phyloP scores from a whole-genome alignment of 306 rosid genomes.

The Quercus gilva region DNA sequence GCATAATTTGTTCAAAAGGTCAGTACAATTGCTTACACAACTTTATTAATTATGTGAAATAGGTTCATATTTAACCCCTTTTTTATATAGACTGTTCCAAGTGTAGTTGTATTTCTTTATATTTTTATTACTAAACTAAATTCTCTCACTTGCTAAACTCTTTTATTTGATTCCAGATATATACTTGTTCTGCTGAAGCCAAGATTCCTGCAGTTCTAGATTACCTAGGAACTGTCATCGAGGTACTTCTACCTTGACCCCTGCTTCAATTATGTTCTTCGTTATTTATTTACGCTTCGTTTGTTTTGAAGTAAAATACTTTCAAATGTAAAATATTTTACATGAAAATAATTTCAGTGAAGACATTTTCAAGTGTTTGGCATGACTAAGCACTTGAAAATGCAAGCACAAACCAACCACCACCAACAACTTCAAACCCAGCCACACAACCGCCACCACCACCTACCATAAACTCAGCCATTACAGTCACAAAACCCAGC shows the following conservation, averaged over 20 bases:
- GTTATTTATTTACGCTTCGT: neutral
- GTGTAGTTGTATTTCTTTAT: slow-evolving; percentile 7
- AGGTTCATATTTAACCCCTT: neutral
- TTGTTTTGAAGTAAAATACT: too few relatives aligned
- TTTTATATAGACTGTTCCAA: slow-evolving; percentile 4
- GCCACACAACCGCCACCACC: too few relatives aligned
- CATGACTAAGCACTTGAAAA: too few relatives aligned
- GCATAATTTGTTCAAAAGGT: slow-evolving; percentile 8
- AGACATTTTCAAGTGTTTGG: too few relatives aligned
- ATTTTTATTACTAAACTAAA: neutral
- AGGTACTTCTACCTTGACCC: slow-evolving; percentile 46
- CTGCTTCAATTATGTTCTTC: slow-evolving; percentile 1
- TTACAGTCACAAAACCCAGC: too few relatives aligned
- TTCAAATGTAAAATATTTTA: too few relatives aligned
- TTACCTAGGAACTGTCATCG: slow-evolving; percentile 84
- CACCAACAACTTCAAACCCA: too few relatives aligned
- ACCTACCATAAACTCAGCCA: too few relatives aligned
- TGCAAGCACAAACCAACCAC: too few relatives aligned
- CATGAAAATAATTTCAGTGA: too few relatives aligned
- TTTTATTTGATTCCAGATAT: slow-evolving; percentile 57
- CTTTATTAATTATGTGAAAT: slow-evolving; percentile 14
- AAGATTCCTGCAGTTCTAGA: slow-evolving; percentile 93
- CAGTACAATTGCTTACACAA: neutral
- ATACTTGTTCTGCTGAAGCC: slow-evolving; percentile 90
- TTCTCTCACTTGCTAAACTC: neutral